Conservation (phyloP, 169 alveolate genomes). For the Cyclospora cayetanensis region DNA sequence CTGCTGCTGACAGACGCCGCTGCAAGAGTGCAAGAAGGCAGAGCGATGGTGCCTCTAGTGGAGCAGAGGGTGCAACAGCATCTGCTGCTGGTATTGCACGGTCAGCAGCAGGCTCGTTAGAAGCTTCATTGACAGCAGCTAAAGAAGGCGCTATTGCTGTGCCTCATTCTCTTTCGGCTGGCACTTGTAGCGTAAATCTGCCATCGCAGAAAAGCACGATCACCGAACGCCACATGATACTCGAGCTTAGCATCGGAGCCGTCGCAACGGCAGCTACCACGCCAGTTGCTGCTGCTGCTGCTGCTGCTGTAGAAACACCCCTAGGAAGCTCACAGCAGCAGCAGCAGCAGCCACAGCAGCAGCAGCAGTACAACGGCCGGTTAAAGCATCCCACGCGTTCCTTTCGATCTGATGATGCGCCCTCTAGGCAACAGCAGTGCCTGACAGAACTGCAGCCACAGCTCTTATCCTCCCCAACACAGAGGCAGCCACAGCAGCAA, state of each 20-base stretch:
- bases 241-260: background rate
- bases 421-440: no score
- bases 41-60: background rate
- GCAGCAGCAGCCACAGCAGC: background rate
- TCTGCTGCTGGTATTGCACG: background rate
- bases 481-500: background rate
- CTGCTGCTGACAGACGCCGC: background rate
- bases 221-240: background rate
- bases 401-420: no score
- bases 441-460: no score
- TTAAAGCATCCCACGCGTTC: no score
- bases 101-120: background rate
- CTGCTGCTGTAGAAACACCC: no score
- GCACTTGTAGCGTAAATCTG: no score
- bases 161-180: no score
- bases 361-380: no score
- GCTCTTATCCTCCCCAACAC: no score
- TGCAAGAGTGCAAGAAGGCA: background rate
- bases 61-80: background rate
- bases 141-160: no score
- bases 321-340: background rate
- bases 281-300: background rate
- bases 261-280: background rate
- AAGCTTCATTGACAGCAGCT: background rate
- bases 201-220: no score